Conservation (phyloP, 192 early-diverging fungal species). For the Coemansia javaensis region DNA sequence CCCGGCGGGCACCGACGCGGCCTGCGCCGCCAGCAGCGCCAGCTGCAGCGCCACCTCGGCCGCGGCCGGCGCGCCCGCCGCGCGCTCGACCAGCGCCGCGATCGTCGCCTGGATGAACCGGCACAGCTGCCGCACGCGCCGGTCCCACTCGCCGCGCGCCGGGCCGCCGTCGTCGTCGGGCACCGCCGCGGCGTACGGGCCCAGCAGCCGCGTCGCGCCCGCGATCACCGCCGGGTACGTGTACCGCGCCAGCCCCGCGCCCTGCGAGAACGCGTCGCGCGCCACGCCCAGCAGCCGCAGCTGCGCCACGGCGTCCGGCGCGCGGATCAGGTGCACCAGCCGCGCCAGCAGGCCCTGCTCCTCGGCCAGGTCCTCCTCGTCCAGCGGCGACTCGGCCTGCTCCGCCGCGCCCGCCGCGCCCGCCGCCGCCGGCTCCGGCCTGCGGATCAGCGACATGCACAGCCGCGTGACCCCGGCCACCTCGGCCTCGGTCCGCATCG, state of each 20-base stretch:
- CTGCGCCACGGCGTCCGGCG: conserved; percentile 71
- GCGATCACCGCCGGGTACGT: conserved; percentile 84
- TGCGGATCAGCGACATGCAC: conserved; percentile 32
- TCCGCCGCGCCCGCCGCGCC: neutral
- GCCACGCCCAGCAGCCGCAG: conserved; percentile 78
- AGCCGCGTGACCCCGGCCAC: conserved; percentile 40
- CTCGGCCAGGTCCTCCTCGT: conserved; percentile 86
- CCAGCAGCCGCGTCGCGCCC: conserved; percentile 35
- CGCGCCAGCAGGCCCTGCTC: conserved; percentile 88
- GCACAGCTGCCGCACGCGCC: conserved; percentile 78
- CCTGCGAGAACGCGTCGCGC: conserved; percentile 81
- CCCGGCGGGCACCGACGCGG: conserved; percentile 59
- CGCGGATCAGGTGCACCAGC: conserved; percentile 68
- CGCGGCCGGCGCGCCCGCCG: conserved; percentile 32
- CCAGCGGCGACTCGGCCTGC: conserved; percentile 41
- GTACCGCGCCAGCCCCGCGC: conserved; percentile 87
- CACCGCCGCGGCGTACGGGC: conserved; percentile 44
- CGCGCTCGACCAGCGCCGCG: conserved; percentile 62
- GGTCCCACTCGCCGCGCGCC: conserved; percentile 43
- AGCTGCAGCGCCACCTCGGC: conserved; percentile 67
- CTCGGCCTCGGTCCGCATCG: conserved; percentile 36
- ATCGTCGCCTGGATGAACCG: conserved; percentile 87
- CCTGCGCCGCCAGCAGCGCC: conserved; percentile 81
- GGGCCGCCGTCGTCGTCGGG: conserved; percentile 20
- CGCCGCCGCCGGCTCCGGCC: neutral